These are phyloP conservation scores for Pichia sp. DNA, from an alignment of 1,139 yeast genomes.

Conservation along the genomic window DNA sequence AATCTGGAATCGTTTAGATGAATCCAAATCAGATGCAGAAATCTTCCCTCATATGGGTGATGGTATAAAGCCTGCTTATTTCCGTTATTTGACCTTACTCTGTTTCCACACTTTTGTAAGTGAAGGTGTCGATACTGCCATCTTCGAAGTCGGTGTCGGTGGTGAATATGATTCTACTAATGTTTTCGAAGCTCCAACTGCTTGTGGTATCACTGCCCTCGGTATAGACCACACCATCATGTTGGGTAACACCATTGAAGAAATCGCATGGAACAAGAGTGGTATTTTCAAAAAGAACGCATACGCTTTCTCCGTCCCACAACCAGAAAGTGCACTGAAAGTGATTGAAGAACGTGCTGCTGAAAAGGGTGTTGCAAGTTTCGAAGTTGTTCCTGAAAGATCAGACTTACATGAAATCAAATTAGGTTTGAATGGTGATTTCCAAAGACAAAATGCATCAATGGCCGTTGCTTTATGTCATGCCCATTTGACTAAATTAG, in stretches of 20 bases:
- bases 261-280: conserved; percentile 95
- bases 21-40: conserved; percentile 50
- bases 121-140: conserved; percentile 90
- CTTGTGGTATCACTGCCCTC: conserved; percentile 80
- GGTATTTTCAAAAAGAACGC: conserved; percentile 79
- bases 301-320: conserved; percentile 65
- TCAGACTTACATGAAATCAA: conserved; percentile 40
- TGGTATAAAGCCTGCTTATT: conserved; percentile 85
- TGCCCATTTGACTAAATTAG: conserved; percentile 55
- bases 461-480: conserved; percentile 76
- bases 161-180: conserved; percentile 97
- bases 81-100: conserved; percentile 82
- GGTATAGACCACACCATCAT: conserved; percentile 94
- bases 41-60: conserved; percentile 73
- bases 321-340: conserved; percentile 49
- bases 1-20: conserved; percentile 74
- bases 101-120: conserved; percentile 88
- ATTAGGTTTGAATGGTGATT: conserved; percentile 84
- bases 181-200: conserved; percentile 74
- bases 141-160: conserved; percentile 98
- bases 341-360: conserved; percentile 61
- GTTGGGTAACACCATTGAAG: conserved; percentile 84
- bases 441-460: conserved; percentile 85
- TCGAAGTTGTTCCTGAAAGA: conserved; percentile 51
- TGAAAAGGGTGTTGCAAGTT: conserved; percentile 53